phyloP scores from a whole-genome alignment of 371 early-diverging fungal species.

The Mortierella sp. region DNA sequence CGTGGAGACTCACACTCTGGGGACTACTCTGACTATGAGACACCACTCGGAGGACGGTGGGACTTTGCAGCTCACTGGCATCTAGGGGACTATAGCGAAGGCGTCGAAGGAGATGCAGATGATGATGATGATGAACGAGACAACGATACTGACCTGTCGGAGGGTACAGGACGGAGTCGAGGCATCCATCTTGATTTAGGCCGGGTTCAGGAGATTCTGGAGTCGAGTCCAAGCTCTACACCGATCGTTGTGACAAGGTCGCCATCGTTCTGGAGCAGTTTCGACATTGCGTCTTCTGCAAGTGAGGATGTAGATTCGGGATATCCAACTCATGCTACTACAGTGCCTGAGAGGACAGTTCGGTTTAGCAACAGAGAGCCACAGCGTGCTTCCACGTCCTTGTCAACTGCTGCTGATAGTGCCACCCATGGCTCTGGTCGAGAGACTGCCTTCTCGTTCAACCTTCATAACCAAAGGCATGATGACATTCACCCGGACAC shows the following conservation, averaged over 20 bases:
- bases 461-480: background rate
- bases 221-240: constrained; percentile 33
- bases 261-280: background rate
- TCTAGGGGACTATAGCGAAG: constrained; percentile 34
- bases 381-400: background rate
- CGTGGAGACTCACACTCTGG: constrained; percentile 4
- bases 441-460: background rate
- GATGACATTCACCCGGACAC: constrained; percentile 11
- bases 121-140: constrained; percentile 40
- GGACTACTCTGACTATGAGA: constrained; percentile 28
- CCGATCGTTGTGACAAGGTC: constrained; percentile 7
- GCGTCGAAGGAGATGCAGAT: constrained; percentile 44
- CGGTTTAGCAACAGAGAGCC: constrained; percentile 13
- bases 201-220: constrained; percentile 30
- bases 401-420: background rate
- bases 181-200: constrained; percentile 19
- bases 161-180: constrained; percentile 14
- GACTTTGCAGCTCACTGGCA: constrained; percentile 43
- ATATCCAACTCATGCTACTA: background rate
- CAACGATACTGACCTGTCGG: constrained; percentile 38
- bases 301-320: constrained; percentile 9
- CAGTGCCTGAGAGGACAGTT: constrained; percentile 8
- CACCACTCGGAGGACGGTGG: constrained; percentile 30
- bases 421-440: background rate
- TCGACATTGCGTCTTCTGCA: constrained; percentile 10